Conservation (phyloP, 78 protist genomes). For the Bigelowiella natans region DNA sequence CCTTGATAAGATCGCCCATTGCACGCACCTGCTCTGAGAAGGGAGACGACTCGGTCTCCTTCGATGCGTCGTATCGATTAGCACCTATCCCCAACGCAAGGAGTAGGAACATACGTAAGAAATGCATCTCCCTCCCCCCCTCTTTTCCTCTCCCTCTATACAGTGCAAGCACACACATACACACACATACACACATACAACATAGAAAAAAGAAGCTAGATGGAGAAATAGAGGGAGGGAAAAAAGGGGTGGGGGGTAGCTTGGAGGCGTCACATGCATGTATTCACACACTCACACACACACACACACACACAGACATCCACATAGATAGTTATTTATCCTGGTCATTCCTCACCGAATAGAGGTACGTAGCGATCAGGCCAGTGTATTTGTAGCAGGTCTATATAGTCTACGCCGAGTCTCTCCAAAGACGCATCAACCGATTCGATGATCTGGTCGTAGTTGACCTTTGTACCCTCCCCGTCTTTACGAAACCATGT, state of each 20-base stretch:
- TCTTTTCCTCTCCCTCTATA: too few species aligned
- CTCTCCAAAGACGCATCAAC: slow-evolving; percentile 31
- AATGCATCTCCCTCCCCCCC: too few species aligned
- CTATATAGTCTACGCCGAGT: slow-evolving; percentile 18
- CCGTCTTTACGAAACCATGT: neutral
- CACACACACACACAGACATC: too few species aligned
- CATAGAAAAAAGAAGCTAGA: neutral
- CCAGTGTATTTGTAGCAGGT: slow-evolving; percentile 47
- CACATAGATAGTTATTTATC: too few species aligned
- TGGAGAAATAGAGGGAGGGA: neutral
- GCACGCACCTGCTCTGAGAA: slow-evolving; percentile 31
- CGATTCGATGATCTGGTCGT: neutral
- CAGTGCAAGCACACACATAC: too few species aligned
- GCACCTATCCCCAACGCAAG: slow-evolving; percentile 17
- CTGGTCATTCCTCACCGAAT: too few species aligned
- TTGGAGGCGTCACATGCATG: neutral
- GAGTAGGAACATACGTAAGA: too few species aligned
- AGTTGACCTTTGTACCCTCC: neutral
- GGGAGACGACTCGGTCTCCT: neutral
- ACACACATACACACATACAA: too few species aligned
- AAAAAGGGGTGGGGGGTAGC: neutral
- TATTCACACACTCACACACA: too few species aligned
- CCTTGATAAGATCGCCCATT: slow-evolving; percentile 16
- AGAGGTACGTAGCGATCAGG: slow-evolving; percentile 8
- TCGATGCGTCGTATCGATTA: neutral